Evolutionary conservation across 1,139 yeast species (phyloP).

Genomic region (Geotrichum cucujoidarum): DNA sequence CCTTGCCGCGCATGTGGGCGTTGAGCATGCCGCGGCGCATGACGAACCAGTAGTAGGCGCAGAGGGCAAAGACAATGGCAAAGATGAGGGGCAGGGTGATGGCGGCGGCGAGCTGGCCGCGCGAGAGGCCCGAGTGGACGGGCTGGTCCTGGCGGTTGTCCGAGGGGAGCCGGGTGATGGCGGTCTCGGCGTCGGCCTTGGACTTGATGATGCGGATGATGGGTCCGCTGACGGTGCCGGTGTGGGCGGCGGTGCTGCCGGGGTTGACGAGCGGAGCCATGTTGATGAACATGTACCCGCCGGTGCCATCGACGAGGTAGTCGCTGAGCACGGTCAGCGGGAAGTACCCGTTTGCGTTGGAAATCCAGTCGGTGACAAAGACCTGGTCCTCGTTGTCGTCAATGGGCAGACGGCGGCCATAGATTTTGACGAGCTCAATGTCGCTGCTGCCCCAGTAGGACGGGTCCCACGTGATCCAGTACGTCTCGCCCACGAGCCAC

Average conservation of each 20-base stretch:
- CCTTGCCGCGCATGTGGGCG: neutral
- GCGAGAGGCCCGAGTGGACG: conserved; percentile 25
- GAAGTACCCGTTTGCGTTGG: conserved; percentile 39
- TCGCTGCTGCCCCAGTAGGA: conserved; percentile 38
- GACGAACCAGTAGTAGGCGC: conserved; percentile 20
- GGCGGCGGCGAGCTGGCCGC: conserved; percentile 39
- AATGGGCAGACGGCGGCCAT: conserved; percentile 35
- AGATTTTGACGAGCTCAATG: conserved; percentile 35
- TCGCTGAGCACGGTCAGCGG: conserved; percentile 35
- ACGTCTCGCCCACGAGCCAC: conserved; percentile 41
- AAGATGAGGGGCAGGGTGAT: conserved; percentile 43
- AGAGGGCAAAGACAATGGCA: conserved; percentile 22
- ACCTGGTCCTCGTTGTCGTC: conserved; percentile 32
- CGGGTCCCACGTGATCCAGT: conserved; percentile 46
- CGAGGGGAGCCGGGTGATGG: conserved; percentile 39
- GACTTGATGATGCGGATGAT: conserved; percentile 36
- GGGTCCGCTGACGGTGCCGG: conserved; percentile 40
- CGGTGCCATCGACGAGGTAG: conserved; percentile 28
- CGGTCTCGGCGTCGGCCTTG: conserved; percentile 30
- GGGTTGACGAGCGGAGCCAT: conserved; percentile 40
- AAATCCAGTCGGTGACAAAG: conserved; percentile 35
- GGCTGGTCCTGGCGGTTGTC: conserved; percentile 32
- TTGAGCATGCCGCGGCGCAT: conserved; percentile 12
- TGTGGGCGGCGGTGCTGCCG: conserved; percentile 35
- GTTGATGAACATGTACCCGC: conserved; percentile 38